Conservation (phyloP, 805 yeast genomes). For the Kodamaea laetipori region DNA sequence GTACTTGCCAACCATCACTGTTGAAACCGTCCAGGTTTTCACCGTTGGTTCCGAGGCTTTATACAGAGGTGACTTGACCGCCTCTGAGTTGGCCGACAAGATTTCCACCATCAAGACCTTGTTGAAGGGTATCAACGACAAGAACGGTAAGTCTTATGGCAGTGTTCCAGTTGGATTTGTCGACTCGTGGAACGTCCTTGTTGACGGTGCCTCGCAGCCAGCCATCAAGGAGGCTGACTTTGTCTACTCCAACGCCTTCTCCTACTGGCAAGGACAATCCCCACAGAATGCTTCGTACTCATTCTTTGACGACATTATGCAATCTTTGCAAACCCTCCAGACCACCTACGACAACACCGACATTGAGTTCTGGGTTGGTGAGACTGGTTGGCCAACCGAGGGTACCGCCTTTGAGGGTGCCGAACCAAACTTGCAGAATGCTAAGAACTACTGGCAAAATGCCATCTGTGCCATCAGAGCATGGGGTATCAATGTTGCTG, state of each 20-base stretch:
- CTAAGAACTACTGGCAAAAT: slow-evolving; percentile 79
- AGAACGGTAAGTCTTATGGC: slow-evolving; percentile 75
- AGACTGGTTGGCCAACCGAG: slow-evolving; percentile 94
- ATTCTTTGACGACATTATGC: slow-evolving; percentile 96
- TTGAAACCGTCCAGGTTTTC: slow-evolving; percentile 69
- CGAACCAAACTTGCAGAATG: slow-evolving; percentile 70
- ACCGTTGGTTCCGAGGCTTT: slow-evolving; percentile 95
- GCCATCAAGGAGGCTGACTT: slow-evolving; percentile 83
- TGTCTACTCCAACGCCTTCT: slow-evolving; percentile 91
- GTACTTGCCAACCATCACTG: slow-evolving; percentile 73
- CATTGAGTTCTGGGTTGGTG: slow-evolving; percentile 92
- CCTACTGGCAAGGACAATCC: slow-evolving; percentile 98
- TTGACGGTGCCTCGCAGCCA: slow-evolving; percentile 69
- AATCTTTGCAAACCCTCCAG: slow-evolving; percentile 89
- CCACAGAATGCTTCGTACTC: slow-evolving; percentile 82
- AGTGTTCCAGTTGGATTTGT: slow-evolving; percentile 85
- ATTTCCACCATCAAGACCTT: slow-evolving; percentile 64
- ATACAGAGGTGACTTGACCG: slow-evolving; percentile 85
- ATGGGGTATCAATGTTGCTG: slow-evolving; percentile 93
- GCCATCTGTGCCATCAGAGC: slow-evolving; percentile 92
- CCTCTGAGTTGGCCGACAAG: slow-evolving; percentile 66
- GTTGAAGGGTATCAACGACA: slow-evolving; percentile 65
- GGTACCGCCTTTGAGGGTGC: slow-evolving; percentile 74
- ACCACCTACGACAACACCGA: slow-evolving; percentile 83
- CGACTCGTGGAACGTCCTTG: slow-evolving; percentile 93